Evolutionary conservation across 371 early-diverging fungal genomes (phyloP).

Genomic region (Funneliformis caledonium): DNA sequence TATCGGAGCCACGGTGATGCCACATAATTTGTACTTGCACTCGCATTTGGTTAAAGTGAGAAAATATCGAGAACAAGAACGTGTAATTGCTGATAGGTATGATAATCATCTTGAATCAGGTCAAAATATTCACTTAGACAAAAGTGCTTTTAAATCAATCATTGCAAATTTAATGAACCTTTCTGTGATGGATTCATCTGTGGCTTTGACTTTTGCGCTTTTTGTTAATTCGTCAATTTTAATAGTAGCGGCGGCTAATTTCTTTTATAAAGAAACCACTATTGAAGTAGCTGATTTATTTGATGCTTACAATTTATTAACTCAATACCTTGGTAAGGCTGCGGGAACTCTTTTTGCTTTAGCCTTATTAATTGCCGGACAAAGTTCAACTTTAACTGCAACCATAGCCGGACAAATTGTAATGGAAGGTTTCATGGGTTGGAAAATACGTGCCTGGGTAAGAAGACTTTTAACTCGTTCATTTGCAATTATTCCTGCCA

Average conservation of each 20-base stretch:
- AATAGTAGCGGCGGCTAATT: slow-evolving; percentile 80
- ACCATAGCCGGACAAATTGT: slow-evolving; percentile 88
- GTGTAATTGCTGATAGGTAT: slow-evolving; percentile 43
- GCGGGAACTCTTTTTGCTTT: slow-evolving; percentile 79
- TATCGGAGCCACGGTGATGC: slow-evolving; percentile 80
- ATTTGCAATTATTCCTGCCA: slow-evolving; percentile 77
- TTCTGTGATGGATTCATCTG: slow-evolving; percentile 64
- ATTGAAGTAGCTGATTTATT: slow-evolving; percentile 62
- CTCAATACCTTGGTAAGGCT: slow-evolving; percentile 62
- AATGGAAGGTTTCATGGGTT: slow-evolving; percentile 82
- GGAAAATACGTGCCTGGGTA: slow-evolving; percentile 70
- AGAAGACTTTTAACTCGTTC: slow-evolving; percentile 72
- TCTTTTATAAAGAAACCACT: slow-evolving; percentile 57
- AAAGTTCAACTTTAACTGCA: slow-evolving; percentile 81
- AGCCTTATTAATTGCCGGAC: slow-evolving; percentile 78
- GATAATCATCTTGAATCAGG: slow-evolving; percentile 32
- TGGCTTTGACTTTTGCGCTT: slow-evolving; percentile 75
- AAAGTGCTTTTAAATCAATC: slow-evolving; percentile 46
- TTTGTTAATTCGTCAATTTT: slow-evolving; percentile 81
- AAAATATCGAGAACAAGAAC: slow-evolving; percentile 44
- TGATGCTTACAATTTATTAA: slow-evolving; percentile 68
- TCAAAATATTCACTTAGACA: slow-evolving; percentile 43
- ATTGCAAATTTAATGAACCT: slow-evolving; percentile 48
- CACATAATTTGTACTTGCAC: slow-evolving; percentile 81
- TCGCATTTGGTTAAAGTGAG: slow-evolving; percentile 70